Percentiles rank a stretch among this genome's conserved stretches.
Evolutionary conservation across 225 moss, liverwort and hornwort genomes (phyloP).

Genomic region (Pseudisothecium myosuroides): DNA sequence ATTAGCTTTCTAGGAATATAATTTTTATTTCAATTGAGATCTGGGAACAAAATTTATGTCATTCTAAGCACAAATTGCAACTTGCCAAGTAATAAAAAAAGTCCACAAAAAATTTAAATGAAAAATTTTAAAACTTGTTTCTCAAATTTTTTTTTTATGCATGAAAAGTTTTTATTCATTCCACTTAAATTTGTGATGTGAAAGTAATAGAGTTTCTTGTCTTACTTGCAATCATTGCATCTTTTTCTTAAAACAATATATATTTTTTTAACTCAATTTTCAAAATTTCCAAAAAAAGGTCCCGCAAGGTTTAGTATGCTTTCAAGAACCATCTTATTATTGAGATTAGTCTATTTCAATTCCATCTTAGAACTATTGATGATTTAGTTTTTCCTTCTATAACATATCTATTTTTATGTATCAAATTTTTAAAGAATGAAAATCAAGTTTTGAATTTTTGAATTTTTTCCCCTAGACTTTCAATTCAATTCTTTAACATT

Average conservation of each 20-base stretch:
- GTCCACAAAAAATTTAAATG: background rate
- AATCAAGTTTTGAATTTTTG: rapidly evolving
- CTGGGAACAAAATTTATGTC: background rate
- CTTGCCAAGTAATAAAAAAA: background rate
- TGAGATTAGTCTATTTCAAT: background rate
- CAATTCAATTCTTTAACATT: background rate
- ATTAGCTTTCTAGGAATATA: rapidly evolving
- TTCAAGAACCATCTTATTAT: background rate
- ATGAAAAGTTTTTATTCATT: background rate
- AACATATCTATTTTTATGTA: background rate
- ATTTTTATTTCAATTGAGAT: background rate
- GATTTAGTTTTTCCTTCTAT: background rate
- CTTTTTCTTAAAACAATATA: rapidly evolving
- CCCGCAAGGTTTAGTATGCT: background rate
- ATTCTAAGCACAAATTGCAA: background rate
- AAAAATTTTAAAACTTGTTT: background rate
- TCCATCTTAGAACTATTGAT: background rate
- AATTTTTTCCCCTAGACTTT: background rate
- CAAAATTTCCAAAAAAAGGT: background rate
- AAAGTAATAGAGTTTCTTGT: background rate
- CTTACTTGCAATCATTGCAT: background rate
- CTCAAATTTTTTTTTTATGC: background rate
- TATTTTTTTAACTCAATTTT: background rate
- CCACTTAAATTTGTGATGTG: background rate
- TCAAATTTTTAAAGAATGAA: background rate